These are phyloP conservation scores for Starmerella geochares DNA, from an alignment of 805 yeast species.

Conservation along the genomic window DNA sequence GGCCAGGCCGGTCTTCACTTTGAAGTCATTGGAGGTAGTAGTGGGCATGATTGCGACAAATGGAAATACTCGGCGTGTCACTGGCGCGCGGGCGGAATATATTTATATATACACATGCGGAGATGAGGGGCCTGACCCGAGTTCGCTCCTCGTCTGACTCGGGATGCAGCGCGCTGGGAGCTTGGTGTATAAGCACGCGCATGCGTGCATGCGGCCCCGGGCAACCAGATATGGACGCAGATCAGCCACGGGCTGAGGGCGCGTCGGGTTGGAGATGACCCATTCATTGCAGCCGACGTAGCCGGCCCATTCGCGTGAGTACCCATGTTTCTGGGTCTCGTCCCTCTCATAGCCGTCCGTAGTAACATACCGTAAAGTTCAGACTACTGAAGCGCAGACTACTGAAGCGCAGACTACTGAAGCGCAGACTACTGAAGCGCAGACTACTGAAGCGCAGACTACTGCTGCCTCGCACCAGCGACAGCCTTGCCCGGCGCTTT, in stretches of 20 bases:
- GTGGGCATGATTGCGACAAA: background rate
- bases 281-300: no score
- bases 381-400: no score
- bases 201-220: background rate
- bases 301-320: no score
- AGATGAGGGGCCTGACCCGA: background rate
- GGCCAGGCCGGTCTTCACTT: slow-evolving; percentile 68
- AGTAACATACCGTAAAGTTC: no score
- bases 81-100: background rate
- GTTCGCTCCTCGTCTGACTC: background rate
- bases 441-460: no score
- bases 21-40: slow-evolving; percentile 24
- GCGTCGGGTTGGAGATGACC: no score
- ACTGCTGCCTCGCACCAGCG: background rate
- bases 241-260: no score
- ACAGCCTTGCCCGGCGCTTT: no score
- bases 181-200: background rate
- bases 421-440: no score
- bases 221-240: background rate
- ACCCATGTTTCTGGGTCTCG: no score
- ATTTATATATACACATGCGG: background rate
- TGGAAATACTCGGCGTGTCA: background rate
- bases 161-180: background rate
- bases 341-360: no score
- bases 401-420: no score